phyloP scores from a whole-genome alignment of 1,284 basidiomycete species.

The Neonothopanus nambi region DNA sequence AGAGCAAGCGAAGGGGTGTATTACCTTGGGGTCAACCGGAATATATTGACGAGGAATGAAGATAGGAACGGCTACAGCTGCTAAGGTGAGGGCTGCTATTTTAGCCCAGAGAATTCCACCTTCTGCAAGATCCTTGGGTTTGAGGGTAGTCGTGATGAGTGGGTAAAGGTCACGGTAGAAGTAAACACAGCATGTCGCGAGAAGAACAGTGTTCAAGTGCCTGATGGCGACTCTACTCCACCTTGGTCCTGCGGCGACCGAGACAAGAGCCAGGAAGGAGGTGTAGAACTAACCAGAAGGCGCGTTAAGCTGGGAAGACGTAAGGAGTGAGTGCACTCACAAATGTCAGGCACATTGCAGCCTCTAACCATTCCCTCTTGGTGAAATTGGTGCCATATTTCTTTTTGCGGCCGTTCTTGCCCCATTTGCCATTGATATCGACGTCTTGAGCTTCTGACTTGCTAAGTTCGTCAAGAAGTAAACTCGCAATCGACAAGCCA shows the following conservation, averaged over 20 bases:
- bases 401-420: slow-evolving; percentile 24
- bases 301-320: neutral
- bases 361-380: slow-evolving; percentile 28
- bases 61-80: slow-evolving; percentile 38
- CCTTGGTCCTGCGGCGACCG: slow-evolving; percentile 27
- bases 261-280: slow-evolving; percentile 31
- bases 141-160: slow-evolving; percentile 45
- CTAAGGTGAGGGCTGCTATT: slow-evolving; percentile 31
- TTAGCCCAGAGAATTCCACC: slow-evolving; percentile 40
- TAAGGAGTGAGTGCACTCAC: slow-evolving; percentile 24
- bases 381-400: slow-evolving; percentile 20
- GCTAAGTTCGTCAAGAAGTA: slow-evolving; percentile 26
- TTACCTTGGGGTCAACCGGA: slow-evolving; percentile 46
- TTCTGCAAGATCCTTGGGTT: slow-evolving; percentile 34
- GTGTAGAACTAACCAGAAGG: slow-evolving; percentile 27
- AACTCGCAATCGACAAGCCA: slow-evolving; percentile 34
- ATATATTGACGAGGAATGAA: slow-evolving; percentile 43
- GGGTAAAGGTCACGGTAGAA: slow-evolving; percentile 69
- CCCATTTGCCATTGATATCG: slow-evolving; percentile 20
- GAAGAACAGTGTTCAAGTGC: slow-evolving; percentile 37
- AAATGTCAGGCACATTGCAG: slow-evolving; percentile 35
- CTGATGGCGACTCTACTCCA: slow-evolving; percentile 31
- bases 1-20: neutral
- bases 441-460: neutral
- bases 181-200: slow-evolving; percentile 45